Evolutionary conservation across 306 rosid species (phyloP).

Genomic region (Quercus cerris): DNA sequence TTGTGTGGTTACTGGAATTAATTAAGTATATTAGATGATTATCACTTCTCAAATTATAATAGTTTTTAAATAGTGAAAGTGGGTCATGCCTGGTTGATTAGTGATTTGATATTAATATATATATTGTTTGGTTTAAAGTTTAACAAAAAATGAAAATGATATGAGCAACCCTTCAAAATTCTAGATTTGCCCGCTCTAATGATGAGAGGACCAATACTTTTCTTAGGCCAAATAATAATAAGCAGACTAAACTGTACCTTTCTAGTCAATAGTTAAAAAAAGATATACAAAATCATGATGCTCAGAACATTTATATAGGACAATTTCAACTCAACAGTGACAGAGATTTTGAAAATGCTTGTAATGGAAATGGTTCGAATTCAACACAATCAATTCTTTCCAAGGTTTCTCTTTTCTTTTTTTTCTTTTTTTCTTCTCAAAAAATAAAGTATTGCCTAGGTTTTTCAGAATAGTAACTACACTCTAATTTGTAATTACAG

Average conservation of each 20-base stretch:
- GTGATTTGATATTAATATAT: neutral
- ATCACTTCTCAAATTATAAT: constrained; percentile 39
- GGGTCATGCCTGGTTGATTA: constrained; percentile 33
- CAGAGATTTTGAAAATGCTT: too few species aligned
- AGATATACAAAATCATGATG: too few species aligned
- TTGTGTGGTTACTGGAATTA: constrained; percentile 36
- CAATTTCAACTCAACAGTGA: too few species aligned
- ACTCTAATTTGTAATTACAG: too few species aligned
- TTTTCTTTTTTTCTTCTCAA: too few species aligned
- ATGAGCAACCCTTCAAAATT: neutral
- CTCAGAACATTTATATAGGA: too few species aligned
- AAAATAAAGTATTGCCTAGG: too few species aligned
- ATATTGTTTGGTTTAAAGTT: neutral
- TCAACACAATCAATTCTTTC: too few species aligned
- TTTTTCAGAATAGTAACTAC: too few species aligned
- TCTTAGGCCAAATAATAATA: neutral
- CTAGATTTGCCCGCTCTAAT: neutral
- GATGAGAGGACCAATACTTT: too few species aligned
- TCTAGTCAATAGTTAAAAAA: neutral
- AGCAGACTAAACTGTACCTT: constrained; percentile 22
- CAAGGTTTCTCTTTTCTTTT: too few species aligned
- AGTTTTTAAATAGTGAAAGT: constrained; percentile 16
- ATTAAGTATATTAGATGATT: constrained; percentile 36
- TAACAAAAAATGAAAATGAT: neutral
- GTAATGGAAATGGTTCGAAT: too few species aligned